Evolutionary conservation across 78 protist species (phyloP).

Genomic region (Pelomyxa schiedti): DNA sequence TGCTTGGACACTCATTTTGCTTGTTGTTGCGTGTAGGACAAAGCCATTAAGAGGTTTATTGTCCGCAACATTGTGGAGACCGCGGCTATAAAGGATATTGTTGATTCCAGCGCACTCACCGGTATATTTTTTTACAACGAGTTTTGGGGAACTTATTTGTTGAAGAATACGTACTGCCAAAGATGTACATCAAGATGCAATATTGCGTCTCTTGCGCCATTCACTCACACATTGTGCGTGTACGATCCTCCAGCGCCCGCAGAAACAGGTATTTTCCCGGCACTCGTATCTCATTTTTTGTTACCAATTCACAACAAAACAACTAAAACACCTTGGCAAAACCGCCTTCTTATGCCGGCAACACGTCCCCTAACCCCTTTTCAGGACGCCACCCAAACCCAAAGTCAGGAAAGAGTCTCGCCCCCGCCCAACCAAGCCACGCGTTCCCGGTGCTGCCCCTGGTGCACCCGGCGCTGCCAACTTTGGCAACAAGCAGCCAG

Average conservation of each 20-base stretch:
- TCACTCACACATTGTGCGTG: conserved; percentile 92
- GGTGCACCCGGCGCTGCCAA: too few species aligned
- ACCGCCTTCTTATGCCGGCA: too few species aligned
- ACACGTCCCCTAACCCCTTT: too few species aligned
- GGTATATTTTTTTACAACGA: conserved; percentile 17
- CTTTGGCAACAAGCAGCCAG: too few species aligned
- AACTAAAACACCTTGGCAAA: too few species aligned
- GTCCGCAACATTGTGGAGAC: conserved; percentile 92
- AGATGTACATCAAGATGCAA: conserved; percentile 87
- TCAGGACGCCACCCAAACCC: too few species aligned
- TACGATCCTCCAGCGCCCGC: conserved; percentile 64
- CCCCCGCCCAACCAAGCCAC: too few species aligned
- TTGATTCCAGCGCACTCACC: conserved; percentile 73
- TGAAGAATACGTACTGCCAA: conserved; percentile 85
- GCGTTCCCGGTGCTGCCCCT: too few species aligned
- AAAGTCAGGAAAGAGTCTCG: too few species aligned
- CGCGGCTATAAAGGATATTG: conserved; percentile 84
- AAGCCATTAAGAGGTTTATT: conserved; percentile 90
- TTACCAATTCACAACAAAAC: too few species aligned
- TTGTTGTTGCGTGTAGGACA: conserved; percentile 55
- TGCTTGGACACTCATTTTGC: neutral
- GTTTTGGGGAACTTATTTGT: neutral
- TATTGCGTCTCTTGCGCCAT: conserved; percentile 98
- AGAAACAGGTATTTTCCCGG: conserved; percentile 43
- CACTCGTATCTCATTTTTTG: too few species aligned